Percentiles rank a stretch among this genome's conserved stretches.
phyloP scores from a whole-genome alignment of 2,329 filamentous ascomycete genomes.

The Clarireedia sp. region DNA sequence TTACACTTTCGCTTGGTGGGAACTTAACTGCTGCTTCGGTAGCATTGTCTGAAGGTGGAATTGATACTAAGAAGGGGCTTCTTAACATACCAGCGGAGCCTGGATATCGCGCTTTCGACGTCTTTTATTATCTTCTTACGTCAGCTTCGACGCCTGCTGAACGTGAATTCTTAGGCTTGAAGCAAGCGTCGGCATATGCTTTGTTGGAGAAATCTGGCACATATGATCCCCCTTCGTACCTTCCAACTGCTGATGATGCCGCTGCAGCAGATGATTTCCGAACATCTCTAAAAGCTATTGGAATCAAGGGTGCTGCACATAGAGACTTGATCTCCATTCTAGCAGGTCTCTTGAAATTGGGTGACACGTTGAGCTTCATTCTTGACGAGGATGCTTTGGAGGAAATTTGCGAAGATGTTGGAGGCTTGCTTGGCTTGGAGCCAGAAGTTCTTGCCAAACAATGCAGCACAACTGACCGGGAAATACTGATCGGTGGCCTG shows the following conservation, averaged over 20 bases:
- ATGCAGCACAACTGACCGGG: constrained; percentile 76
- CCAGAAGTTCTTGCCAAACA: constrained; percentile 72
- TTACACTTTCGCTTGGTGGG: constrained; percentile 75
- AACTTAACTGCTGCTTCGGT: constrained; percentile 68
- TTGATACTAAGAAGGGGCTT: constrained; percentile 75
- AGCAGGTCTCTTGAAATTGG: constrained; percentile 81
- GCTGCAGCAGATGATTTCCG: constrained; percentile 92
- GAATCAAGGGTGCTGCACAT: constrained; percentile 80
- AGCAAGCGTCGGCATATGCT: constrained; percentile 66
- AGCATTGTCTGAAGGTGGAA: constrained; percentile 76
- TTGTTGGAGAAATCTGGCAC: constrained; percentile 78
- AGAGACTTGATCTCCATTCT: constrained; percentile 79
- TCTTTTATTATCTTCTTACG: constrained; percentile 93
- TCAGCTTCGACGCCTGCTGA: constrained; percentile 85
- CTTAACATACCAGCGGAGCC: constrained; percentile 69
- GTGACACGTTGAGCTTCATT: constrained; percentile 78
- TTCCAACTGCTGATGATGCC: constrained; percentile 86
- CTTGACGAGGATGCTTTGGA: constrained; percentile 80
- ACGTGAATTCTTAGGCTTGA: constrained; percentile 77
- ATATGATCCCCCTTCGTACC: constrained; percentile 76
- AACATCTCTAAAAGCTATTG: constrained; percentile 77
- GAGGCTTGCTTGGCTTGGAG: constrained; percentile 76
- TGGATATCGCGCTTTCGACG: constrained; percentile 89
- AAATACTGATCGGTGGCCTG: constrained; percentile 72
- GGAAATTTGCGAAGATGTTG: constrained; percentile 82